Percentiles rank a stretch among this genome's conserved stretches.
These are phyloP conservation scores for Pleurotus giganteus DNA, from an alignment of 768 basidiomycete genomes.

Conservation along the genomic window DNA sequence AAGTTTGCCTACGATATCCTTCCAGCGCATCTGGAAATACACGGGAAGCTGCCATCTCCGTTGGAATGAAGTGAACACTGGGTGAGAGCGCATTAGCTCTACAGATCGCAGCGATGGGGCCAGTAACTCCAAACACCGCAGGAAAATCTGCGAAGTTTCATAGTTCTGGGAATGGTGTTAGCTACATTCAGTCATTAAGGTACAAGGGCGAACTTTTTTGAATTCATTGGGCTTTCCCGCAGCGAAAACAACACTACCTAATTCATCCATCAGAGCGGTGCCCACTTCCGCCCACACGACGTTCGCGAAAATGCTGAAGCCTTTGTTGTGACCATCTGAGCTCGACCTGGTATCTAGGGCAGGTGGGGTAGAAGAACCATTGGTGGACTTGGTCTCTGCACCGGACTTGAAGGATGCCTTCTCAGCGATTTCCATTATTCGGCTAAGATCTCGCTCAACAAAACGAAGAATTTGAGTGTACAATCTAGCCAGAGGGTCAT, in stretches of 20 bases:
- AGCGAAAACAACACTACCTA: conserved; percentile 84
- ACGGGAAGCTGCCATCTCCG: conserved; percentile 94
- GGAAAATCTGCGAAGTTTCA: conserved; percentile 78
- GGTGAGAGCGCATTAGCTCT: conserved; percentile 68
- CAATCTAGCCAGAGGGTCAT: conserved; percentile 68
- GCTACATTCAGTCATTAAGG: conserved; percentile 3
- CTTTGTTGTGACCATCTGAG: conserved; percentile 24
- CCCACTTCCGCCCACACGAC: conserved; percentile 89
- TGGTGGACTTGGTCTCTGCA: conserved; percentile 19
- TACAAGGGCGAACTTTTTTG: conserved; percentile 58
- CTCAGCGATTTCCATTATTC: conserved; percentile 78
- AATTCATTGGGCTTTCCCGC: conserved; percentile 90
- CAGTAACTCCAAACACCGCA: conserved; percentile 77
- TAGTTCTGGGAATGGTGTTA: conserved; percentile 58
- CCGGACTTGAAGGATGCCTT: conserved; percentile 52
- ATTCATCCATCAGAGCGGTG: conserved; percentile 75
- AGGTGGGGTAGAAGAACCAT: conserved; percentile 12
- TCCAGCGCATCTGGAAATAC: conserved; percentile 97
- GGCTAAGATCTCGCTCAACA: conserved; percentile 69
- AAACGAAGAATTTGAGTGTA: conserved; percentile 84
- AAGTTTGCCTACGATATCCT: conserved; percentile 78
- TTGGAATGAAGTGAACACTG: conserved; percentile 70
- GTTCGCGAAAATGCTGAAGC: conserved; percentile 84
- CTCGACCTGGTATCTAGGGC: neutral
- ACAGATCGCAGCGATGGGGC: conserved; percentile 75